phyloP scores from a whole-genome alignment of 1,139 yeast species.

The Suhomyces choctaworum region DNA sequence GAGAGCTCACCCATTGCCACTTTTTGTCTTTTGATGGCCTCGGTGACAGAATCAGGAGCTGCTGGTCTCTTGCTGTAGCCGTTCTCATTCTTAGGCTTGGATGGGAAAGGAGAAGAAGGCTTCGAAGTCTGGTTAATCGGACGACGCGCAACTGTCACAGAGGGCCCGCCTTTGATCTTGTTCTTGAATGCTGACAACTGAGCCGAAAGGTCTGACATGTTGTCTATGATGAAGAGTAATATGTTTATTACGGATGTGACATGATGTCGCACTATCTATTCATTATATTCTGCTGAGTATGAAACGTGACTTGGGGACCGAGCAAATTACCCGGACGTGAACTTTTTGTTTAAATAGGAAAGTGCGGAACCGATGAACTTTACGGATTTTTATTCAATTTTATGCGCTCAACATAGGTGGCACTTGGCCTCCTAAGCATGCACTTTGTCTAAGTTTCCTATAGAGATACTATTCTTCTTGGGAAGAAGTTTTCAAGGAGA shows the following conservation, averaged over 20 bases:
- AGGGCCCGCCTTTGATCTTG: conserved; percentile 50
- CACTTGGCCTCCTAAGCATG: conserved; percentile 19
- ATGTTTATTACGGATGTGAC: no score
- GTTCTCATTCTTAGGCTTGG: conserved; percentile 8
- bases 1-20: conserved; percentile 31
- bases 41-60: conserved; percentile 30
- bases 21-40: conserved; percentile 41
- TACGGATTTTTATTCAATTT: conserved; percentile 9
- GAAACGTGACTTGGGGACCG: background rate
- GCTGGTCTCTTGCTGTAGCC: conserved; percentile 18
- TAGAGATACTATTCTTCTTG: conserved; percentile 20
- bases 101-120: conserved; percentile 14
- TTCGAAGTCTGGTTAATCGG: conserved; percentile 17
- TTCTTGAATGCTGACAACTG: conserved; percentile 51
- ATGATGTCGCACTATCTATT: background rate
- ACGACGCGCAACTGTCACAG: conserved; percentile 39
- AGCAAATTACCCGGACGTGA: conserved; percentile 16
- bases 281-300: background rate
- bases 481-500: conserved; percentile 17
- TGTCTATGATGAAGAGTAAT: no score
- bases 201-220: conserved; percentile 48
- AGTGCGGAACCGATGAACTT: no score
- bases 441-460: conserved; percentile 24
- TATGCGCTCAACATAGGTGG: conserved; percentile 18
- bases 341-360: background rate